Base-by-base conservation (phyloP, 305 asterid genomes). In the Solanum hybrid region DNA sequence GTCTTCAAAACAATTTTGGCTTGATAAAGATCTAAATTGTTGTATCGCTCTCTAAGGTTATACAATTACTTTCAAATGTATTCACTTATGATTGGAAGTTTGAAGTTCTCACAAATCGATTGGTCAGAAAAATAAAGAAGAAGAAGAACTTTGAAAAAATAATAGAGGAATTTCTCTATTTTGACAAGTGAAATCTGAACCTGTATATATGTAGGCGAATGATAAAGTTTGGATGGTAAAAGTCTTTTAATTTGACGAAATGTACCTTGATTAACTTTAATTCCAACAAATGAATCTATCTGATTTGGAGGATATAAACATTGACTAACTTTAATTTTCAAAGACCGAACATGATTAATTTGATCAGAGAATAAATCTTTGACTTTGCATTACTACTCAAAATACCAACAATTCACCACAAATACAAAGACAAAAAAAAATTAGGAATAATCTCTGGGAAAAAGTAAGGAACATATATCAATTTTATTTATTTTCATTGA, bases 201-300 rank as follows among this genome's bases (percentile, higher is more conserved):
- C 0, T 1, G 4, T 13, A 13, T 24, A 69, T 29, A 73, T 29
- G 4, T 6, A 73, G 11, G 4, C 1, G 8, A 17, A 72, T 14
- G 10, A 0, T 3, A 72, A 24, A 12, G 0, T 72, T 27, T 72
- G 34, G 5, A 2, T 72, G 0, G 10, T 12, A 26, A 26, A 72
- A 0, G 5, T 27, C 78, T 27, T 73, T 7, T 29, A 27, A 73
- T 14, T 71, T 2, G 1, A 1, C 0, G 2, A 24, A 15, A 24
- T 10, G 15, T 24, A 69, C 6, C 15, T 10, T 10, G 4, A 69
- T 11, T 69, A 69, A 69, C 8, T 69, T 26, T 71, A 71, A 11
- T 71, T 66, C 2, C 19, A 13, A 0, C 15, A 27, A 11, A 1
- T 0, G 4, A 15, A 3, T 0, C 10, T 75, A 13, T 15, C 24